Evolutionary conservation across 352 stramenopile species (phyloP).

Genomic region (Pythium aquatile): DNA sequence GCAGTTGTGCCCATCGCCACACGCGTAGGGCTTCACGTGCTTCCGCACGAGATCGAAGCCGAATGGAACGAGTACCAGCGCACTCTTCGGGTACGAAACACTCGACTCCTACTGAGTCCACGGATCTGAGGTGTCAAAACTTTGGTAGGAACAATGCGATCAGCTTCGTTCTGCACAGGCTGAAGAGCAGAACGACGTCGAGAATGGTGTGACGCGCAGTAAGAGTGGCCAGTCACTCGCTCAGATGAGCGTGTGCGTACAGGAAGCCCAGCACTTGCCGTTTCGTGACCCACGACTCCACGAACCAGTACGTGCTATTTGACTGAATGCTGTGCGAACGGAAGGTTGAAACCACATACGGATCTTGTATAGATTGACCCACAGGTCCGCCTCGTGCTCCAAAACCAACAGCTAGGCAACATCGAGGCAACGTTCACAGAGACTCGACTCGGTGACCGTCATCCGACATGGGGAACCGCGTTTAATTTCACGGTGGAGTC

Average conservation of each 20-base stretch:
- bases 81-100: background rate
- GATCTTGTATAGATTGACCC: conserved; percentile 48
- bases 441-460: conserved; percentile 39
- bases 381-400: conserved; percentile 45
- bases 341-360: background rate
- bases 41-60: conserved; percentile 29
- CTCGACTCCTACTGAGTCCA: background rate
- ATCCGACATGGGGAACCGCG: conserved; percentile 42
- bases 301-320: conserved; percentile 35
- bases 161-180: conserved; percentile 22
- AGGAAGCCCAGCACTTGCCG: conserved; percentile 50
- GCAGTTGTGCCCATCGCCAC: conserved; percentile 26
- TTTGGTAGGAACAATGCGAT: conserved; percentile 9
- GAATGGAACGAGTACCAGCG: conserved; percentile 34
- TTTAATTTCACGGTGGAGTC: conserved; percentile 43
- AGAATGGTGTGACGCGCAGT: conserved; percentile 14
- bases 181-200: conserved; percentile 8
- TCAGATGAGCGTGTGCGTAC: conserved; percentile 36
- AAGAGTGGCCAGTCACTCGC: conserved; percentile 24
- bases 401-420: background rate
- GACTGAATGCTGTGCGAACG: background rate
- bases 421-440: conserved; percentile 29
- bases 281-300: conserved; percentile 41
- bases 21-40: conserved; percentile 31
- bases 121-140: background rate